These are phyloP conservation scores for Royoungia palumana DNA, from an alignment of 768 basidiomycete genomes.

Conservation along the genomic window DNA sequence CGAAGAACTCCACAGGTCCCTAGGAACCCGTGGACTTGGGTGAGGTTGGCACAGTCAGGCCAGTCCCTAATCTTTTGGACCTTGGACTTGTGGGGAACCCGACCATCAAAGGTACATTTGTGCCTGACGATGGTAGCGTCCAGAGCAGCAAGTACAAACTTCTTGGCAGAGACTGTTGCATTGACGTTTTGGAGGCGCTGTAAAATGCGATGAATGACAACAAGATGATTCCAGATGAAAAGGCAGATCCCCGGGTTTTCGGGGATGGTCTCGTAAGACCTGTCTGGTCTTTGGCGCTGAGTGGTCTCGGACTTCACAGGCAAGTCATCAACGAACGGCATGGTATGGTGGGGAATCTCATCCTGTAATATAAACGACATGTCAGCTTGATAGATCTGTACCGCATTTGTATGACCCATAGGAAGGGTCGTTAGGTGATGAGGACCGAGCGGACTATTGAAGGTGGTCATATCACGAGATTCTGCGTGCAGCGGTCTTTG, in stretches of 20 bases:
- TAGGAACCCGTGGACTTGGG: conserved; percentile 27
- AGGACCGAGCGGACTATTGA: conserved; percentile 30
- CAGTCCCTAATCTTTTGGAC: no score
- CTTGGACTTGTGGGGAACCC: conserved; percentile 24
- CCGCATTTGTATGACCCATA: conserved; percentile 42
- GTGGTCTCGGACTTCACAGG: conserved; percentile 32
- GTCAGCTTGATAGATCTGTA: conserved; percentile 40
- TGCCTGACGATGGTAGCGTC: conserved; percentile 37
- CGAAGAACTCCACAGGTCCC: conserved; percentile 24
- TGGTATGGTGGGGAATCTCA: conserved; percentile 38
- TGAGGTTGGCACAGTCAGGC: conserved; percentile 25
- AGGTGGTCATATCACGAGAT: conserved; percentile 37
- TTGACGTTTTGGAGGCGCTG: no score
- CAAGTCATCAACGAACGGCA: conserved; percentile 40
- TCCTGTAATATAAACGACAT: conserved; percentile 35
- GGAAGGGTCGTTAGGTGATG: conserved; percentile 7
- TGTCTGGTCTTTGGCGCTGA: conserved; percentile 25
- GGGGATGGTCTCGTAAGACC: conserved; percentile 34
- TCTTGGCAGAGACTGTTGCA: conserved; percentile 38
- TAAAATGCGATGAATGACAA: no score
- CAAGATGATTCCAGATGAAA: no score
- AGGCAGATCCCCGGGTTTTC: conserved; percentile 35
- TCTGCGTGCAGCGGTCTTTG: neutral
- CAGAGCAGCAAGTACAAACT: conserved; percentile 28
- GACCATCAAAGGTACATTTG: conserved; percentile 34